Evolutionary conservation across 2,329 filamentous ascomycete species (phyloP).

Genomic region (Botryosphaeria dothidea): DNA sequence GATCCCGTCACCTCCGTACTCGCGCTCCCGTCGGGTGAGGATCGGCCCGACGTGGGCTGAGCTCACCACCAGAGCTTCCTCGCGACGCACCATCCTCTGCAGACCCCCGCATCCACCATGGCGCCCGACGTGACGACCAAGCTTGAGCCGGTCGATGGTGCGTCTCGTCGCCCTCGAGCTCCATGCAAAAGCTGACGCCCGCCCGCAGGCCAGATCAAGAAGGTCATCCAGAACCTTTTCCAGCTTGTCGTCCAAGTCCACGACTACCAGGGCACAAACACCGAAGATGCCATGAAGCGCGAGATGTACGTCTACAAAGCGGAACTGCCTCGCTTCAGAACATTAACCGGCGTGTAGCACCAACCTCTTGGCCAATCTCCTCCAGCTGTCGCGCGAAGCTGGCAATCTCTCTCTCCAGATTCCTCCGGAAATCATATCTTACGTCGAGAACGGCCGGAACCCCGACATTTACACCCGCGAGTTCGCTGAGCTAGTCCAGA

Average conservation of each 20-base stretch:
- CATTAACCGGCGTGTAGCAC: constrained; percentile 6
- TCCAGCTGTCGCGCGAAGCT: constrained; percentile 52
- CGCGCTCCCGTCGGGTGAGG: constrained; percentile 1
- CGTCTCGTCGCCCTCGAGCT: constrained; percentile 13
- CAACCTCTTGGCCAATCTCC: constrained; percentile 53
- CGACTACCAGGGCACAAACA: constrained; percentile 59
- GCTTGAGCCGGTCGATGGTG: constrained; percentile 30
- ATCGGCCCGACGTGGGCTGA: constrained; percentile 16
- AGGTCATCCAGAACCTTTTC: constrained; percentile 63
- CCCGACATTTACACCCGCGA: constrained; percentile 68
- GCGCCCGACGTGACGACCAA: constrained; percentile 2
- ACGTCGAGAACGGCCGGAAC: constrained; percentile 64
- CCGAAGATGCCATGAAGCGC: constrained; percentile 57
- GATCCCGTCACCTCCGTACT: constrained; percentile 11
- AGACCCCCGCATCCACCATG: neutral
- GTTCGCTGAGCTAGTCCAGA: constrained; percentile 64
- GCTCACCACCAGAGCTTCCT: constrained; percentile 16
- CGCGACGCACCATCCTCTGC: neutral
- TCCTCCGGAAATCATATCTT: constrained; percentile 62
- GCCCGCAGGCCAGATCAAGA: constrained; percentile 54
- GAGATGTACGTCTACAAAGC: constrained; percentile 51
- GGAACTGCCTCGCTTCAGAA: neutral
- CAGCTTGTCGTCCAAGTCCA: constrained; percentile 60
- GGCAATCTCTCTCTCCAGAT: constrained; percentile 54
- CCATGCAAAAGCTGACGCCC: neutral